Evolutionary conservation across 768 basidiomycete genomes (phyloP).

Genomic region (Suillus weaverae): DNA sequence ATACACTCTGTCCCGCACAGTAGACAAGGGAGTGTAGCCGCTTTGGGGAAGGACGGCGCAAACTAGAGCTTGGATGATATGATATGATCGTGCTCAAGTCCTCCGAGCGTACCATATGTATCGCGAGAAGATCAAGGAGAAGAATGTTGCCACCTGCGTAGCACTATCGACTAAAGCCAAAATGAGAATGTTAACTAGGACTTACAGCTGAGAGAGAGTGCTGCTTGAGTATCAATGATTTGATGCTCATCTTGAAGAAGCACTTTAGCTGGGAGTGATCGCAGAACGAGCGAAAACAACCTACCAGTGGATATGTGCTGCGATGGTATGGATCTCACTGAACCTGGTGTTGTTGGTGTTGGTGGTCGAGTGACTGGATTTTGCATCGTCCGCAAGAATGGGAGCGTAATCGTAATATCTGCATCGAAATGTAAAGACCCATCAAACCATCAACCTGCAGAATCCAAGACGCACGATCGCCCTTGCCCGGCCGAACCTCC

Average conservation of each 20-base stretch:
- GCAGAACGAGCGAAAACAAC: neutral
- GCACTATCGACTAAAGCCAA: neutral
- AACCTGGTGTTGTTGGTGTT: constrained; percentile 7
- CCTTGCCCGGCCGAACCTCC: constrained; percentile 20
- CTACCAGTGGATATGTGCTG: neutral
- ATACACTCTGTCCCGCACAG: constrained; percentile 36
- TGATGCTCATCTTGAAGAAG: constrained; percentile 18
- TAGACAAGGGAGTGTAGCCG: constrained; percentile 31
- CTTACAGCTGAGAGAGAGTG: constrained; percentile 27
- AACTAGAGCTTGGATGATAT: constrained; percentile 30
- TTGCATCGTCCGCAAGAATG: constrained; percentile 41
- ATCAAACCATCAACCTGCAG: neutral
- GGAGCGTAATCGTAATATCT: constrained; percentile 47
- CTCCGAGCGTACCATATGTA: constrained; percentile 37
- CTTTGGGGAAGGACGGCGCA: constrained; percentile 28
- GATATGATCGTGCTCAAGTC: constrained; percentile 35
- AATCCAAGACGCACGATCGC: constrained; percentile 37
- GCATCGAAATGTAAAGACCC: constrained; percentile 4
- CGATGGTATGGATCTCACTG: neutral
- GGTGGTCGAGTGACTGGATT: constrained; percentile 30
- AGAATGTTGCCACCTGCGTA: constrained; percentile 23
- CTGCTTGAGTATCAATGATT: constrained; percentile 36
- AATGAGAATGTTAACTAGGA: neutral
- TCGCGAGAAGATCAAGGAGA: constrained; percentile 37
- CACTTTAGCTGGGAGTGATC: neutral